Base-by-base conservation (phyloP, 1,139 yeast genomes). In the Magnusiomyces sp. region DNA sequence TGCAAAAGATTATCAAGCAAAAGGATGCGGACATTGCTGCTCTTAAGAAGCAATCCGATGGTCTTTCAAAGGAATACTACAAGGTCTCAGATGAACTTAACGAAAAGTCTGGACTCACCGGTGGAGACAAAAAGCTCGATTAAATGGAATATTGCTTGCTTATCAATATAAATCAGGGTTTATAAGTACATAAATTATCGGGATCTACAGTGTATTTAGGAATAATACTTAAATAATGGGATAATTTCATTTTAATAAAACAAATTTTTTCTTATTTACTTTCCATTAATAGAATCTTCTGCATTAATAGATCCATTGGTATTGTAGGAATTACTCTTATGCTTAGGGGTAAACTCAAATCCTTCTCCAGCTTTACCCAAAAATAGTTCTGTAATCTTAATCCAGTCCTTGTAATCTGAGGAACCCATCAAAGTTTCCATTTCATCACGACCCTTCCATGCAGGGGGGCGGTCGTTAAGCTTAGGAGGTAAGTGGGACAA, bases 381-480 rank as follows among this genome's bases (percentile, higher is more conserved):
- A 63, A 90, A 90, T 95, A 89, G 80, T 66, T 94, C 98, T n/a
- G 95, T 80, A 56, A 94, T 79, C 67, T 90, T 92, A 65, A 92
- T 86, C 99, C 99, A 92, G 67, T 92, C 98, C 61, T 74, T 77
- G 69, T 83, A 88, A 67, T 90, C 94, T 4, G 80, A 71, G 43
- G 95, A 83, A 0, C 94, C 97, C 57, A 92, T 72, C 59, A 89
- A 72, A 0, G 96, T 89, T 68, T 92, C 99, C 62, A 90, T 68
- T 54, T 92, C 98, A 64, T 87, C 80, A 67, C 99, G 79, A n/a
- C 97, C 97, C 59, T 71, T 76, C 95, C 97, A 94, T 54, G 79
- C 75, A 31, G 95, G 95, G 19, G 98, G 96, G 62, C 98, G 79
- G 67, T 92, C 95, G 64, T 92, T 94, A 60, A 92, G 71, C 63